Conservation (phyloP, 73 alveolate genomes). For the Paraurostyla sp. region DNA sequence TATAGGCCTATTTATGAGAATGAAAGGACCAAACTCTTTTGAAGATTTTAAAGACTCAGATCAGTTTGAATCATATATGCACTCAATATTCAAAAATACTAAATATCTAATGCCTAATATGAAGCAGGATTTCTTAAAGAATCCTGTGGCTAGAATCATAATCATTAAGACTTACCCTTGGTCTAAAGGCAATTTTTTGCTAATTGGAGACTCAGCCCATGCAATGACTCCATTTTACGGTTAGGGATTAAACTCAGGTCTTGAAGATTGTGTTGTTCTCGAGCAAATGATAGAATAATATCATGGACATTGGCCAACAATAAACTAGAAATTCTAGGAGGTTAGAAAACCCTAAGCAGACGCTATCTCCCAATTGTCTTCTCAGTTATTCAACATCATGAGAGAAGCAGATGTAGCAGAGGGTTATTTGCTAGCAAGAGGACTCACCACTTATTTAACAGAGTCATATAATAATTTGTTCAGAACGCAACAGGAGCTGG, state of each 20-base stretch:
- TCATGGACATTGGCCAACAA: constrained; percentile 28
- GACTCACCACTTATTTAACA: constrained; percentile 16
- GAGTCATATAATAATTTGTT: constrained; percentile 13
- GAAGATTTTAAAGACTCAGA: constrained; percentile 23
- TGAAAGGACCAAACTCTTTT: constrained; percentile 2
- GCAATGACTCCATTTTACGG: constrained; percentile 58
- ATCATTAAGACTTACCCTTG: constrained; percentile 25
- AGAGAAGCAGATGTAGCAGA: constrained; percentile 48
- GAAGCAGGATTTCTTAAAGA: constrained; percentile 7
- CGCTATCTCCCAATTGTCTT: constrained; percentile 43
- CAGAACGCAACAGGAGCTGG: constrained; percentile 10
- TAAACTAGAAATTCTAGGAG: constrained; percentile 19
- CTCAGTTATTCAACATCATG: background rate
- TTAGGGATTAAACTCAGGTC: constrained; percentile 46
- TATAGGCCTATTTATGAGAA: constrained; percentile 14
- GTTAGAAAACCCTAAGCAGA: constrained; percentile 38
- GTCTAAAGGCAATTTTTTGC: constrained; percentile 3
- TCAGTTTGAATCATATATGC: constrained; percentile 34
- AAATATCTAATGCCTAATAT: constrained; percentile 12
- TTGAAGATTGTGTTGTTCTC: constrained; percentile 45
- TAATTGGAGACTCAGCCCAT: constrained; percentile 57
- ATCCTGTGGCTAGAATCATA: constrained; percentile 2
- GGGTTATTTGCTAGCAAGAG: constrained; percentile 21
- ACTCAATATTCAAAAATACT: constrained; percentile 15
- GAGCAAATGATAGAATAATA: background rate